Conservation (phyloP, 2,329 filamentous ascomycete species). For the Myriosclerotinia curreyana region DNA sequence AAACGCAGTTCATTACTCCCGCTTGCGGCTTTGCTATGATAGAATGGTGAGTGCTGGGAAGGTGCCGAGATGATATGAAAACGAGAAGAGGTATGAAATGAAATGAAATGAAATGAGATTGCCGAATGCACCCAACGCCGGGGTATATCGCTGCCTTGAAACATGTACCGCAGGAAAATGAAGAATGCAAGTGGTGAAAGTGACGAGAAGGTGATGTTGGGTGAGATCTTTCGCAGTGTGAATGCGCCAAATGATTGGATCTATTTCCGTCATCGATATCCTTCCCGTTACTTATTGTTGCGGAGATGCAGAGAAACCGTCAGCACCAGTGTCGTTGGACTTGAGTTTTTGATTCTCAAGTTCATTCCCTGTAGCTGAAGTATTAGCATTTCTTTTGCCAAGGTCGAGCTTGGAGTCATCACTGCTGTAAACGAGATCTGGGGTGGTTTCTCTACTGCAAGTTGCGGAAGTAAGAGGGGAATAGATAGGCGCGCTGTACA, state of each 20-base stretch:
- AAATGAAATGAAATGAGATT: background rate
- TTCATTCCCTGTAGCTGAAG: background rate
- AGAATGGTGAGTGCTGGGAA: background rate
- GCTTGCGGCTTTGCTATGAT: constrained; percentile 1
- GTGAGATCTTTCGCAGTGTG: background rate
- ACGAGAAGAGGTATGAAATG: background rate
- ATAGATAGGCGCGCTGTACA: background rate
- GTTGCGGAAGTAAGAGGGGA: background rate
- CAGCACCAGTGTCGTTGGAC: background rate
- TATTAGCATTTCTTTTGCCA: background rate
- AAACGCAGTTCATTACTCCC: background rate
- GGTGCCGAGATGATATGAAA: background rate
- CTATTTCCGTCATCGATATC: background rate
- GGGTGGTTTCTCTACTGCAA: background rate
- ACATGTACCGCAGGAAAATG: background rate
- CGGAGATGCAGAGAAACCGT: background rate
- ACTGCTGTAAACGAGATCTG: background rate
- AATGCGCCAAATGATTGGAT: background rate
- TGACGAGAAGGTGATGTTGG: background rate
- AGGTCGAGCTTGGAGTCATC: background rate
- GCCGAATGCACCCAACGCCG: background rate
- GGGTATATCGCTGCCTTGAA: constrained; percentile 4
- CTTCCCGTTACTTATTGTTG: background rate
- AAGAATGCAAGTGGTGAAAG: background rate
- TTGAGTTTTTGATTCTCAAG: background rate